phyloP scores from a whole-genome alignment of 2,329 filamentous ascomycete species.

The Aspergillus quadrilineatus region DNA sequence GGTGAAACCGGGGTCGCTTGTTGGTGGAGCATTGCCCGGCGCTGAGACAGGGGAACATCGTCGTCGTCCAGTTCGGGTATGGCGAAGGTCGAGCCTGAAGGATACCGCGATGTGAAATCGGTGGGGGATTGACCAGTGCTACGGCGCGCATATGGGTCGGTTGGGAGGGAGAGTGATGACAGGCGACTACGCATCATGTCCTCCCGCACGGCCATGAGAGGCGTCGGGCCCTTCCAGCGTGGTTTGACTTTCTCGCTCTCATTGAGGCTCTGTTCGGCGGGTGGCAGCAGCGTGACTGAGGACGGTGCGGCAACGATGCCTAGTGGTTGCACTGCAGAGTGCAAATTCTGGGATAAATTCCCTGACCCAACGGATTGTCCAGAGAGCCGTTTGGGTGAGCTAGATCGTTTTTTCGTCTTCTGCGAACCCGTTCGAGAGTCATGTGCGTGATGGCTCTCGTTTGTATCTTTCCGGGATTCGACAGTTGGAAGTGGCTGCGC shows the following conservation, averaged over 20 bases:
- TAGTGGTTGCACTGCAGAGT: slow-evolving; percentile 9
- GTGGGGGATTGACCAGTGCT: slow-evolving; percentile 28
- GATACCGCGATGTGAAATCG: slow-evolving; percentile 17
- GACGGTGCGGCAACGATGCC: slow-evolving; percentile 1
- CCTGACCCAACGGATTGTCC: slow-evolving; percentile 6
- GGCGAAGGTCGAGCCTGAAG: slow-evolving; percentile 19
- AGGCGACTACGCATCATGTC: slow-evolving; percentile 46
- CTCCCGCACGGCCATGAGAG: slow-evolving; percentile 57
- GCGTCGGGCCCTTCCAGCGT: slow-evolving; percentile 35
- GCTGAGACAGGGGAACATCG: slow-evolving; percentile 69
- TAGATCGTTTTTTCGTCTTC: slow-evolving; percentile 13
- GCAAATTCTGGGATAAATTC: slow-evolving; percentile 1
- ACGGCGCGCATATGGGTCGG: slow-evolving; percentile 32
- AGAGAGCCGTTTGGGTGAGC: slow-evolving; percentile 12
- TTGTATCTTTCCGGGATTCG: slow-evolving; percentile 20
- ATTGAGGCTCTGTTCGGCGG: slow-evolving; percentile 16
- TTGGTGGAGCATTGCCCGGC: slow-evolving; percentile 61
- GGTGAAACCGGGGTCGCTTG: slow-evolving; percentile 48
- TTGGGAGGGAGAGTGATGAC: slow-evolving; percentile 37
- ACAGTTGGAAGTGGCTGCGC: slow-evolving; percentile 46
- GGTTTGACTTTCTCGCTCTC: slow-evolving; percentile 18
- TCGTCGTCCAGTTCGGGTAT: slow-evolving; percentile 59
- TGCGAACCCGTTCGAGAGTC: slow-evolving; percentile 13
- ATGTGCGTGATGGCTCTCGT: slow-evolving; percentile 19
- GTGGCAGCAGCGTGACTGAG: slow-evolving; percentile 24